phyloP scores from a whole-genome alignment of 192 early-diverging fungal genomes.

The Podila epicladia region DNA sequence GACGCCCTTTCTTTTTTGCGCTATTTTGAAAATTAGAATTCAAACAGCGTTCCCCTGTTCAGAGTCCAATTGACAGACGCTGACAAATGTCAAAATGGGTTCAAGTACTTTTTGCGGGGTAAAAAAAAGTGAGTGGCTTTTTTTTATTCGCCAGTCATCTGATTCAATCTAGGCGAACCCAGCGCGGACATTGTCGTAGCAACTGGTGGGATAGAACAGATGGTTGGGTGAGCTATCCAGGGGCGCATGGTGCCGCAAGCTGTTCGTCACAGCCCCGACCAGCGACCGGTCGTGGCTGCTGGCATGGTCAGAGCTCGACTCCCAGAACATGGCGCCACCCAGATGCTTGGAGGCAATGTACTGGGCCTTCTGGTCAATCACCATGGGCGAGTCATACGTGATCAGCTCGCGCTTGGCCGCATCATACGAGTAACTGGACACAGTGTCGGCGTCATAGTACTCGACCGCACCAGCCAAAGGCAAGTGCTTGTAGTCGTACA shows the following conservation, averaged over 20 bases:
- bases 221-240: constrained; percentile 57
- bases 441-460: constrained; percentile 79
- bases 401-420: constrained; percentile 71
- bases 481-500: constrained; percentile 90
- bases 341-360: constrained; percentile 66
- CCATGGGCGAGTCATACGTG: constrained; percentile 82
- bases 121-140: neutral
- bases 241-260: constrained; percentile 13
- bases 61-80: neutral
- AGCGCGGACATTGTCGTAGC: constrained; percentile 59
- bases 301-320: constrained; percentile 64
- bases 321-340: constrained; percentile 87
- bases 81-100: neutral
- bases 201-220: constrained; percentile 54
- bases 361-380: constrained; percentile 71
- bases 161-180: constrained; percentile 27
- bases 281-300: constrained; percentile 54
- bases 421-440: constrained; percentile 88
- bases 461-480: constrained; percentile 69
- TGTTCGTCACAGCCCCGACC: constrained; percentile 34
- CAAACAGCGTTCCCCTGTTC: neutral
- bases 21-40: neutral
- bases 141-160: neutral
- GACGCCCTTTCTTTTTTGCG: neutral
- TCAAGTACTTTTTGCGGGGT: neutral